Evolutionary conservation across 495 filamentous ascomycete genomes (phyloP), one percentile per base, ranked within the genome.

Genomic region (Penicillium roqueforti): DNA sequence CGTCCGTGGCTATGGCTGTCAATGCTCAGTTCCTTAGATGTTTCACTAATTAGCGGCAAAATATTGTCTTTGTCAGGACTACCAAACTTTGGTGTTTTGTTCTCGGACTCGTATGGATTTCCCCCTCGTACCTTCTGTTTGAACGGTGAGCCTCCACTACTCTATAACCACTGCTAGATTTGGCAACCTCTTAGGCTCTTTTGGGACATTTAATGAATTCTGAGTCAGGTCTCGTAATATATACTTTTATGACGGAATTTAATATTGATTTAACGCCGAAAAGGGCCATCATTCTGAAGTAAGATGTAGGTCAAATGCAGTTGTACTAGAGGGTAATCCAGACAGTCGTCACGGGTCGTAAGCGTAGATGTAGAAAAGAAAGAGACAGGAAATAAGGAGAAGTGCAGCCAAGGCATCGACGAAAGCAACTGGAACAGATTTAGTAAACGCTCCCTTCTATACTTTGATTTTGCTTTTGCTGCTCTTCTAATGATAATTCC

Each of bases 371-470:
- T 29, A 18, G 8, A 42, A 19, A 31, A 22, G 16, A 29, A 29
- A n/a, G 6, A 19, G 9, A 46, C 16, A 31, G 0, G 3, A 31
- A 31, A 26, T 7, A 31, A 29, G 11, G 16, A 32, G 14, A 32
- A 34, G 19, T 47, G 25, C 18, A 40, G 32, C 6, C 7, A 3
- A 34, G 16, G 18, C 25, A 38, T 4, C 26, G 29, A 39, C 6
- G 3, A 37, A 53, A 32, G 16, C 19, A 43, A 20, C 46, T 36
- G 14, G 31, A 18, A 18, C 29, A n/a, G 20, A 16, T 22, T 63
- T 44, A 75, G 44, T 75, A 75, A 18, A 75, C 68, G 51, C 72
- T 75, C 36, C 70, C 70, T 40, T 48, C 55, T 20, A 75, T 62
- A 53, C 72, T 75, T 47, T 75, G 72, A 25, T 75, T 70, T 53